Base-by-base conservation (phyloP, 2,329 filamentous ascomycete genomes). In the Diaporthe citriasiana region DNA sequence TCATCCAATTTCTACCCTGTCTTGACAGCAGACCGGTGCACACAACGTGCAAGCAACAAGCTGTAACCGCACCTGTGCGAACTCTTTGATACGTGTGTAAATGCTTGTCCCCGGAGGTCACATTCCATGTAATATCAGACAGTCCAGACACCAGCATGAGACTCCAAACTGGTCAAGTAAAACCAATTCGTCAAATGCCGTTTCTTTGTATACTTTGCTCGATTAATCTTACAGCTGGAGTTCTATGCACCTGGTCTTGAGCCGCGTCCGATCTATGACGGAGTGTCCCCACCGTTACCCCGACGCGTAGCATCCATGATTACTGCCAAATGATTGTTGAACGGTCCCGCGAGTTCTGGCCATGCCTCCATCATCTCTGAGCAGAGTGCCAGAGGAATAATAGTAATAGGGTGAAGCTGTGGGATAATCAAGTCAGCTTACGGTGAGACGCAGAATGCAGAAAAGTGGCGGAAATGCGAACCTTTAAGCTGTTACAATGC, bases 381-480 rank as follows among this genome's bases (percentile, higher is more conserved):
- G 9, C 63, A 66, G 22, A 51, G 63, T 22, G 45, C 13, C 45
- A 66, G 33, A 19, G 63, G 45, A 19, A 66, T 45, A 7, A 51
- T 51, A 27, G 47, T 66, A 27, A 66, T 27, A 38, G 63, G 63
- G 45, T 66, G 63, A 51, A 66, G 45, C 63, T 66, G 45, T 53
- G 9, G 9, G 27, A 4, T 19, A 22, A 5, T 3, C 7, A 63
- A 45, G 45, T 66, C 5, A 66, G 45, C 30, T 45, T 35, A 13
- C 22, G 42, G 27, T 66, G 30, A 1, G 40, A 33, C 57, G 4
- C 38, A n/a, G 5, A 19, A 15, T 27, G 10, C 13, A 5, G 10
- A 3, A 12, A n/a, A 6, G 5, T 12, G 42, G 60, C 9, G 30
- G 45, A 13, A 5, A 27, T 51, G 12, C 63, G n/a, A 19, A 66